phyloP scores from a whole-genome alignment of 2,329 filamentous ascomycete genomes.

The Alternaria gaisen region DNA sequence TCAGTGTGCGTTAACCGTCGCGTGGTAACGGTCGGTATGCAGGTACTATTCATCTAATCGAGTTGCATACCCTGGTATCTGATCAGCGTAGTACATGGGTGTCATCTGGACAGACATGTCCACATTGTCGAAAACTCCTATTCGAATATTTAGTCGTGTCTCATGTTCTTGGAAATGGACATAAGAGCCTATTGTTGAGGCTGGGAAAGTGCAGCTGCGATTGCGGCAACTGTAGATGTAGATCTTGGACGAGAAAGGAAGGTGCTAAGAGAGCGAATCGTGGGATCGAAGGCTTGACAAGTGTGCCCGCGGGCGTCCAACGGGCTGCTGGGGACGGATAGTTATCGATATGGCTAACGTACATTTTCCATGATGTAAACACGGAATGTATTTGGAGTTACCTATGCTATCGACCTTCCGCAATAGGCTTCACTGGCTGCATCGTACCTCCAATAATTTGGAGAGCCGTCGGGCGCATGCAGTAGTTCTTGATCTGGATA shows the following conservation, averaged over 20 bases:
- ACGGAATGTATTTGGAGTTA: constrained; percentile 12
- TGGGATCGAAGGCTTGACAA: constrained; percentile 3
- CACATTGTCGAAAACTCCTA: background rate
- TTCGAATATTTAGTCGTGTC: background rate
- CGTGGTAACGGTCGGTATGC: constrained; percentile 5
- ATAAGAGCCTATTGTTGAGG: background rate
- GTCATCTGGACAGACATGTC: background rate
- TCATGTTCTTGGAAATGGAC: background rate
- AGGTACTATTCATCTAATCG: background rate
- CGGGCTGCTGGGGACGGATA: constrained; percentile 20
- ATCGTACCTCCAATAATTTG: constrained; percentile 8
- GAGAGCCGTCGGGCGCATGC: constrained; percentile 3
- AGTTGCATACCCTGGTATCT: background rate
- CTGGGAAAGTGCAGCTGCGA: background rate
- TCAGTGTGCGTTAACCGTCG: background rate
- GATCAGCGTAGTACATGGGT: background rate
- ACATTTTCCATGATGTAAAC: constrained; percentile 32
- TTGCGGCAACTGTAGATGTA: constrained; percentile 12
- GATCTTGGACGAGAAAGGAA: constrained; percentile 28
- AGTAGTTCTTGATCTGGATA: background rate
- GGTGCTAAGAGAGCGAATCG: constrained; percentile 19
- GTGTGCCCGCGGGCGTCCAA: constrained; percentile 20
- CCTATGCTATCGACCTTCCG: constrained; percentile 24
- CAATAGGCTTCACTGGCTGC: constrained; percentile 10
- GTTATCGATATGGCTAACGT: constrained; percentile 23